phyloP scores from a whole-genome alignment of 768 basidiomycete genomes.

The Cubamyces sp. region DNA sequence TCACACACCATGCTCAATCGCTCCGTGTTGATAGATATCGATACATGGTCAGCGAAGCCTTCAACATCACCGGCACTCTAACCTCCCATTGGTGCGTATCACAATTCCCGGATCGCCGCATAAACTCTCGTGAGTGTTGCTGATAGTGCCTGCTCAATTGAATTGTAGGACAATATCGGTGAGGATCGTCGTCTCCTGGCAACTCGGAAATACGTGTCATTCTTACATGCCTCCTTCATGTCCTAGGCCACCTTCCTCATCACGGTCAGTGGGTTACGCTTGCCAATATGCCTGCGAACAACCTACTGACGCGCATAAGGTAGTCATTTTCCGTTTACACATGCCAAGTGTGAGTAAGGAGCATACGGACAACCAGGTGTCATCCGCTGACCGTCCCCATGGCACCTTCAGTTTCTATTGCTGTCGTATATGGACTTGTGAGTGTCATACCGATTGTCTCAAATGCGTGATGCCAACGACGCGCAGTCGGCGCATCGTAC shows the following conservation, averaged over 20 bases:
- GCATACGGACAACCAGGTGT: not conserved
- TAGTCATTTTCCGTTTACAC: not conserved
- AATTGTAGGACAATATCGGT: not conserved
- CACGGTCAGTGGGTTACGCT: not conserved
- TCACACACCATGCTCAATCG: not conserved
- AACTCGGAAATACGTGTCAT: too few species aligned
- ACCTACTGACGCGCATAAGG: too few species aligned
- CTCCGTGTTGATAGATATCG: not conserved
- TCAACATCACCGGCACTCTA: not conserved
- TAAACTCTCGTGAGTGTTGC: not conserved
- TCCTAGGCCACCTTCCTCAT: not conserved
- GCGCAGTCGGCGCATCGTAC: not conserved
- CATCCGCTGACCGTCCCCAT: not conserved
- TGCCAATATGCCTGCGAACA: too few species aligned
- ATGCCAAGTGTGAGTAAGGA: not conserved
- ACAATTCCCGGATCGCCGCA: too few species aligned
- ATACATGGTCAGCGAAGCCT: constrained; percentile 4
- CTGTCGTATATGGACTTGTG: not conserved
- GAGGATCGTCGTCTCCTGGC: not conserved
- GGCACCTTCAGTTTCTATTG: not conserved
- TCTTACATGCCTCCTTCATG: not conserved
- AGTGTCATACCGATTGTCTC: not conserved
- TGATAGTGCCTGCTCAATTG: not conserved
- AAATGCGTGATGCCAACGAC: not conserved
- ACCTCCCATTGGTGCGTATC: constrained; percentile 1